Base-by-base conservation (phyloP, 2,329 filamentous ascomycete species). In the Celoporthe dispersa region DNA sequence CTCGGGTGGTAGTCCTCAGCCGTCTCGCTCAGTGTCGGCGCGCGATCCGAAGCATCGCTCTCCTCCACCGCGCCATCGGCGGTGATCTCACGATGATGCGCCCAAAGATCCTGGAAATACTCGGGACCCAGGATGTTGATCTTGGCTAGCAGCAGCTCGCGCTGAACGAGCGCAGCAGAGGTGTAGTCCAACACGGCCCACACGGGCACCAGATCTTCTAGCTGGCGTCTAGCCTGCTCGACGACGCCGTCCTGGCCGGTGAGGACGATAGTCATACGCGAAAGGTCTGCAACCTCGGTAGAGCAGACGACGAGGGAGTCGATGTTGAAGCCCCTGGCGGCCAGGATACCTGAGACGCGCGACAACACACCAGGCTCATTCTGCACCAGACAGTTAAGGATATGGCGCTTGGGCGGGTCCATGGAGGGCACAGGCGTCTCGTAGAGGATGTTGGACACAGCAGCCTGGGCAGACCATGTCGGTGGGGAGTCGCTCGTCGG, bases 171-270 rank as follows among this genome's bases (percentile, higher is more conserved):
- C 2, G 96, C 93, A 6, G 96, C 91, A 72, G 90, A 88, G 71
- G 94, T 98, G 84, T 99, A 99, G 83, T 99, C 96, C 70, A 99
- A 85, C 44, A 99, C 96, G 67, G 96, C 96, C 96, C 96, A 99
- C 70, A 99, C 96, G 33, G 96, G 96, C 33, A 99, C 96, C 65
- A 99, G 85, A 78, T 99, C 96, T 83, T 99, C 96, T 69, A 99
- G 86, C 84, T 99, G 96, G 73, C 96, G 88, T 73, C 96, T 90
- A 68, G 96, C 96, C 84, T 99, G 96, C 86, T 99, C 96, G 37
- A 99, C 94, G 48, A 98, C 95, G 68, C 95, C 95, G 77, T 98
- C 96, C 82, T 98, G 94, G 19, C 96, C 96, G 68, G 94, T 94
- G 66, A 99, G 87, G 74, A 99, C 96, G 78, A 99, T 98, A 69